Conservation (phyloP, 2,329 filamentous ascomycete genomes). For the Colletotrichum sp. region DNA sequence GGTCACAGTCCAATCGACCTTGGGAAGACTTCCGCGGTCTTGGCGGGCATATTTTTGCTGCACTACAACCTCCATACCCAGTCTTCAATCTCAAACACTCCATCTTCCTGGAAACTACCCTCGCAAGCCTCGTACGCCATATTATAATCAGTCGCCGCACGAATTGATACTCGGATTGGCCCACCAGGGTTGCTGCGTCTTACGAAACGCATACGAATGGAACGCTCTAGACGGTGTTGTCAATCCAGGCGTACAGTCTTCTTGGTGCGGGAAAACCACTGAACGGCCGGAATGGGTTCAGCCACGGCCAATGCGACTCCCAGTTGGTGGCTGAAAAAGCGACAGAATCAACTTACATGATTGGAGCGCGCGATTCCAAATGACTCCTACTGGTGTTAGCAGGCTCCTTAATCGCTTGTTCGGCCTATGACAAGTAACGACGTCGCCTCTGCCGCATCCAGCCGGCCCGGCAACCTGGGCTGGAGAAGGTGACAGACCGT, state of each 20-base stretch:
- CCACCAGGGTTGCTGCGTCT: background rate
- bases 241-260: background rate
- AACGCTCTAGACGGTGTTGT: background rate
- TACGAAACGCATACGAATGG: background rate
- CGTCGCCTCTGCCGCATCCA: background rate
- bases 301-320: background rate
- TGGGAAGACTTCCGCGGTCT: constrained; percentile 15
- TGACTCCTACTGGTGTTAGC: background rate
- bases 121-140: background rate
- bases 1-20: background rate
- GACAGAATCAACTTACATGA: background rate
- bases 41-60: background rate
- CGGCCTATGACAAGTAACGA: background rate
- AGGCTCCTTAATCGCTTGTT: background rate
- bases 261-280: background rate
- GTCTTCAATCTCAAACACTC: background rate
- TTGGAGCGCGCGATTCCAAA: background rate
- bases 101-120: background rate
- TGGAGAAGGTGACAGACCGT: background rate
- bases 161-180: background rate
- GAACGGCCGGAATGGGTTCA: background rate
- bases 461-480: background rate
- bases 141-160: background rate
- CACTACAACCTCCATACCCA: background rate
- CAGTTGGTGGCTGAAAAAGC: background rate